Evolutionary conservation across 1,284 basidiomycete species (phyloP), one percentile per base, ranked within the genome.

Genomic region (Puccinia brachypodii): DNA sequence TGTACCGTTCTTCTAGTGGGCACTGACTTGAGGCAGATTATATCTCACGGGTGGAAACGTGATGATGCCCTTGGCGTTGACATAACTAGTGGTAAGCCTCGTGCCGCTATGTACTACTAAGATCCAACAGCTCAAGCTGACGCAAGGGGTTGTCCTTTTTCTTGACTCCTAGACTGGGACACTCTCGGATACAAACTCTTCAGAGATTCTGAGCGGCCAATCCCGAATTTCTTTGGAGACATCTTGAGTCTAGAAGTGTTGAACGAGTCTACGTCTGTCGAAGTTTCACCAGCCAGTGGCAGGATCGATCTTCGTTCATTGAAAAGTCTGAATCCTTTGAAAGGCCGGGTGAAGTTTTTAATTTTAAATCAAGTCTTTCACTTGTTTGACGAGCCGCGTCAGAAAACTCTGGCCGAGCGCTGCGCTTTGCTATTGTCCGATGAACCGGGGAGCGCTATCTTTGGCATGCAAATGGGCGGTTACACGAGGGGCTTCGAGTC

Each of bases 31-130:
- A 60, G 73, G 31, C 73, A 76, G 31, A 56, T 76, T 44, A 44
- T 76, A n/a, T 47, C 31, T 60, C 36, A 76, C 19, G 73, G 73
- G 44, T 76, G 73, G 73, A 76, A 76, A 28, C 53, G 53, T 28
- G 73, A 62, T 22, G 56, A 76, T 53, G 58, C 44, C 11, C 25
- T 76, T 60, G 73, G 56, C 16, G 31, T 76, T 16, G 73, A 76
- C 9, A 62, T 76, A n/a, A 42, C 40, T 42, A 38, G 25, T 22
- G 73, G 73, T 76, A 62, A 44, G 31, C 14, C 22, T 71, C n/a
- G 9, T 50, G 13, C 13, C n/a, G n/a, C n/a, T n/a, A n/a, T n/a
- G n/a, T 14, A 71, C 13, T 13, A n/a, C 13, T 33, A 13, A 7
- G 11, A 19, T 50, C 1, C 19, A 28, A 19, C 19, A 28, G 31